A percentile compares a stretch with the other conserved stretches of the same genome.
These are phyloP conservation scores for Pelargonium cotyledonis DNA, from an alignment of 441 rosid genomes.

Conservation along the genomic window DNA sequence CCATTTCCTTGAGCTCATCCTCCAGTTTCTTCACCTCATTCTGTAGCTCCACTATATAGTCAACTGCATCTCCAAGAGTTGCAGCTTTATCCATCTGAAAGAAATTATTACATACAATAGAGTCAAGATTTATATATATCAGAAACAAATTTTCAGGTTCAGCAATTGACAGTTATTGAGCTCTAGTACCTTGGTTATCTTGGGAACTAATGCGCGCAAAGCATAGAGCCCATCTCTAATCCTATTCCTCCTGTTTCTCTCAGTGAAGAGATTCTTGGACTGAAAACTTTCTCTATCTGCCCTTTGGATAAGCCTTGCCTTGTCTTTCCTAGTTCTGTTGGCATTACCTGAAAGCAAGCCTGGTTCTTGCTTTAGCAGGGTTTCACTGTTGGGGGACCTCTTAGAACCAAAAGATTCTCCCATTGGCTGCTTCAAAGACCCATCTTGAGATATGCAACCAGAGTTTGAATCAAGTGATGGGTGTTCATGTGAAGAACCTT, in stretches of 20 bases:
- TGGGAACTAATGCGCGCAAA: slow-evolving; percentile 67
- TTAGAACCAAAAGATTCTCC: not conserved
- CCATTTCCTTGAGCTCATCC: slow-evolving; percentile 46
- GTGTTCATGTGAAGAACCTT: slow-evolving; percentile 39
- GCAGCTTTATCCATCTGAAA: slow-evolving; percentile 65
- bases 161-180: not conserved
- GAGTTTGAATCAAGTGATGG: slow-evolving; percentile 27
- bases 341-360: too few relatives aligned
- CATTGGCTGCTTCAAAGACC: slow-evolving; percentile 20
- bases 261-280: slow-evolving; percentile 69
- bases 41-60: slow-evolving; percentile 49
- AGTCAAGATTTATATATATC: not conserved
- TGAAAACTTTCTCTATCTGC: slow-evolving; percentile 16
- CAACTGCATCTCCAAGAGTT: slow-evolving; percentile 61
- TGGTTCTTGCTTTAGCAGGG: too few relatives aligned
- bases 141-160: not conserved
- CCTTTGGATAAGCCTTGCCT: too few relatives aligned
- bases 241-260: slow-evolving; percentile 66
- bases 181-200: slow-evolving; percentile 53
- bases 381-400: too few relatives aligned
- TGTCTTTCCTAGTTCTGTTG: too few relatives aligned
- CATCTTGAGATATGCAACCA: slow-evolving; percentile 1
- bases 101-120: not conserved
- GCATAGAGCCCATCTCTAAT: slow-evolving; percentile 46
- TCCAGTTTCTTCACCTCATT: slow-evolving; percentile 41